phyloP scores from a whole-genome alignment of 768 basidiomycete species.

The Suillus clintonianus region DNA sequence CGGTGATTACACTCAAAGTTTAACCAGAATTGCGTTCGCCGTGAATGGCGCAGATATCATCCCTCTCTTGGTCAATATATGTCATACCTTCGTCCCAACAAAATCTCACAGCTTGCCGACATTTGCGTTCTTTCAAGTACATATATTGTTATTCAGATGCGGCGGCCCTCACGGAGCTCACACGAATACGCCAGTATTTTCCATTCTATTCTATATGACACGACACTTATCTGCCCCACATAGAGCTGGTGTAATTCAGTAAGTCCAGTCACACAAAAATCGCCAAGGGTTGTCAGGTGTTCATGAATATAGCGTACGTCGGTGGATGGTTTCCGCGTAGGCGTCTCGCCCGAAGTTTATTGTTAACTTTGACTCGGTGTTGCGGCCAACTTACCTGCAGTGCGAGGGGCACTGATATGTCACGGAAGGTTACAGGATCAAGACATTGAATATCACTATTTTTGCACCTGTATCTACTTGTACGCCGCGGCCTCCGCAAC shows the following conservation, averaged over 20 bases:
- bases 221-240: not conserved
- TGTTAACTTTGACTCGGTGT: not conserved
- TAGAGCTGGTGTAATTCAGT: not conserved
- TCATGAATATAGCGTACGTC: not conserved
- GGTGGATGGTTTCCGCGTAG: not conserved
- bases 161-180: not conserved
- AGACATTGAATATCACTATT: not conserved
- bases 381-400: not conserved
- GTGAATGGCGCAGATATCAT: not conserved
- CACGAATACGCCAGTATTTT: not conserved
- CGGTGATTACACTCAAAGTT: not conserved
- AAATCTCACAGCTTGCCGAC: not conserved
- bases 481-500: not conserved
- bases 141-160: not conserved
- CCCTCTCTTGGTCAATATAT: not conserved
- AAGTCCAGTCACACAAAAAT: not conserved
- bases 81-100: not conserved
- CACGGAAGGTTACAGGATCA: not conserved
- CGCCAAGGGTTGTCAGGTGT: not conserved
- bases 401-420: not conserved
- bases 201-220: not conserved
- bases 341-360: not conserved
- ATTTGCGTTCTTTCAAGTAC: not conserved
- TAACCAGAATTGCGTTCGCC: not conserved
- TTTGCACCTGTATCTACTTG: not conserved